Conservation (phyloP, 2,329 filamentous ascomycete genomes). For the Cephalotrichum gorgonifer region DNA sequence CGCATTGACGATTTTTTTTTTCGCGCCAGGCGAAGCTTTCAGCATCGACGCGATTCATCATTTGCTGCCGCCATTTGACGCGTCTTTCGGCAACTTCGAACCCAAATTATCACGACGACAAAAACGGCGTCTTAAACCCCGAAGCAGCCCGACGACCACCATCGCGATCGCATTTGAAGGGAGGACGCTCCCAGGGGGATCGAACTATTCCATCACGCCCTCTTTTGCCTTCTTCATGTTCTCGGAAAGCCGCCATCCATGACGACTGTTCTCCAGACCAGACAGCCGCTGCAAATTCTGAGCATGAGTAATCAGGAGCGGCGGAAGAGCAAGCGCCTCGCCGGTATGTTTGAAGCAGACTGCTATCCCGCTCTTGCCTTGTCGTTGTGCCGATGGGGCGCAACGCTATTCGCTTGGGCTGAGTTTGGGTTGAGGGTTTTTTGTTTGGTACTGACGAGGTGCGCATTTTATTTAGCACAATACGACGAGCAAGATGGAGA, state of each 20-base stretch:
- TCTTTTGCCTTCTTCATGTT: conserved; percentile 4
- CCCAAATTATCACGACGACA: background rate
- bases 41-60: background rate
- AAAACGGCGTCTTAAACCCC: background rate
- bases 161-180: background rate
- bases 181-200: background rate
- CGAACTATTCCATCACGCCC: background rate
- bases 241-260: conserved; percentile 42
- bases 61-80: conserved; percentile 4
- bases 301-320: conserved; percentile 59
- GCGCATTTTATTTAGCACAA: conserved; percentile 9
- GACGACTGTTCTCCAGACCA: conserved; percentile 58
- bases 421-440: no score
- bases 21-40: background rate
- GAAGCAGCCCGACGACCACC: background rate
- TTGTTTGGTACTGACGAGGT: background rate
- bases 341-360: conserved; percentile 38
- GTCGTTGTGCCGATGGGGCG: no score
- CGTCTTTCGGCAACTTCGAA: conserved; percentile 1
- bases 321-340: conserved; percentile 54
- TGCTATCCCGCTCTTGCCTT: no score
- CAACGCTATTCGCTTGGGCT: no score
- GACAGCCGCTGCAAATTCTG: conserved; percentile 54
- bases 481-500: conserved; percentile 66
- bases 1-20: background rate